Base-by-base conservation (phyloP, 2,329 filamentous ascomycete genomes). In the Lecanoromycetidae sp. region DNA sequence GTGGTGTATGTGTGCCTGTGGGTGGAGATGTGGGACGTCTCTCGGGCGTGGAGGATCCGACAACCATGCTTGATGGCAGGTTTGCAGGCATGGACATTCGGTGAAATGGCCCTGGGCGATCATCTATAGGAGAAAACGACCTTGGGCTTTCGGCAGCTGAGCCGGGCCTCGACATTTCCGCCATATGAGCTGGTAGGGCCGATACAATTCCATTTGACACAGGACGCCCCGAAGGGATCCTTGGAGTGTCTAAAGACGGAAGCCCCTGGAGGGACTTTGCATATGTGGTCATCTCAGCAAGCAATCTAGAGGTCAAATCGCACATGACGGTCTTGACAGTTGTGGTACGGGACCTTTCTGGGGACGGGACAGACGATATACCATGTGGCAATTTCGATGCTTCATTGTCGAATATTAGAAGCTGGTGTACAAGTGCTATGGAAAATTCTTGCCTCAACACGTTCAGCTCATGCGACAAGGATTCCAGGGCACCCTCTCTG, bases 261-360 rank as follows among this genome's bases (percentile, higher is more conserved):
- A 84, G 74, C 22, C 69, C 80, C 61, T 87, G 83, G 48, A 85
- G 76, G 0, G 77, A 82, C 57, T 77, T 85, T 48, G 82, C 83
- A 49, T 86, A 71, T 1, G 76, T 78, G 25, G 80, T 83, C 74
- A 90, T 79, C 63, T 87, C 84, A 17, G 82, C 82, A 19, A 90
- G 69, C 38, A 90, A 63, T 44, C 84, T 60, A 10, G 82, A 82
- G 3, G 83, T 85, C 46, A 88, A 75, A 61, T 87, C 81, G 58
- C 83, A 87, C 76, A 90, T 80, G 57, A 84, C 73, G 0, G 82
- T 84, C 65, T 84, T 86, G 62, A 88, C 80, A 1, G 87, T 91
- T 2, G 87, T 91, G 40, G 78, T 75, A 58, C 80, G 84, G 37
- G 80, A 84, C 23, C 78, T 70, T 48, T 80, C 74, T 17, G 69